Evolutionary conservation across 2,329 filamentous ascomycete genomes (phyloP).

Genomic region (Lecanoromycetidae sp.): DNA sequence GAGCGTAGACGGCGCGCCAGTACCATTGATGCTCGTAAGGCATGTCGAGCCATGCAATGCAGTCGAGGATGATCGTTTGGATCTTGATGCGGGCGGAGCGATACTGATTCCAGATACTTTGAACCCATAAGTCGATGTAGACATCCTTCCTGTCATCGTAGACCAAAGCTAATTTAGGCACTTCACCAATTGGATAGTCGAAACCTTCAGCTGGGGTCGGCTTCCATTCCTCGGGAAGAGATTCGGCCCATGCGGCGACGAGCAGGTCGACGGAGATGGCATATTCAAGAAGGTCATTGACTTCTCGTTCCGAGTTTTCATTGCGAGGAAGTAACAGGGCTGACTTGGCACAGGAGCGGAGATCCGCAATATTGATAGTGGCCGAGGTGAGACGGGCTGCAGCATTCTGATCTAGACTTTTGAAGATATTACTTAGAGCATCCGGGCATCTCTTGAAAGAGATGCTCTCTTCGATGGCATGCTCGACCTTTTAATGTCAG

Average conservation of each 20-base stretch:
- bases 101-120: slow-evolving; percentile 18
- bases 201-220: slow-evolving; percentile 12
- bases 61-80: slow-evolving; percentile 14
- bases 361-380: slow-evolving; percentile 12
- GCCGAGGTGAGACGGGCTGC: slow-evolving; percentile 14
- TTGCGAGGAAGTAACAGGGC: slow-evolving; percentile 6
- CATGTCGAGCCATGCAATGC: slow-evolving; percentile 9
- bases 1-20: slow-evolving; percentile 11
- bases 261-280: slow-evolving; percentile 16
- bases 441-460: slow-evolving; percentile 15
- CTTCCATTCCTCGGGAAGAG: slow-evolving; percentile 13
- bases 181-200: slow-evolving; percentile 21
- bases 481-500: slow-evolving; percentile 13
- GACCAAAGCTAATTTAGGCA: slow-evolving; percentile 24
- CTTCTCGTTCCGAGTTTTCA: slow-evolving; percentile 10
- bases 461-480: slow-evolving; percentile 12
- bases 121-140: slow-evolving; percentile 18
- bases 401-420: slow-evolving; percentile 6
- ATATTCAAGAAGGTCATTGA: slow-evolving; percentile 14
- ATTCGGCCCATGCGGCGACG: slow-evolving; percentile 15
- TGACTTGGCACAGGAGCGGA: slow-evolving; percentile 14
- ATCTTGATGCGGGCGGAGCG: slow-evolving; percentile 17
- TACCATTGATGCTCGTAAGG: slow-evolving; percentile 11
- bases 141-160: slow-evolving; percentile 17
- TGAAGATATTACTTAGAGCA: slow-evolving; percentile 5